Conservation (phyloP, 2,329 filamentous ascomycete species). For the Xylaria sp. region DNA sequence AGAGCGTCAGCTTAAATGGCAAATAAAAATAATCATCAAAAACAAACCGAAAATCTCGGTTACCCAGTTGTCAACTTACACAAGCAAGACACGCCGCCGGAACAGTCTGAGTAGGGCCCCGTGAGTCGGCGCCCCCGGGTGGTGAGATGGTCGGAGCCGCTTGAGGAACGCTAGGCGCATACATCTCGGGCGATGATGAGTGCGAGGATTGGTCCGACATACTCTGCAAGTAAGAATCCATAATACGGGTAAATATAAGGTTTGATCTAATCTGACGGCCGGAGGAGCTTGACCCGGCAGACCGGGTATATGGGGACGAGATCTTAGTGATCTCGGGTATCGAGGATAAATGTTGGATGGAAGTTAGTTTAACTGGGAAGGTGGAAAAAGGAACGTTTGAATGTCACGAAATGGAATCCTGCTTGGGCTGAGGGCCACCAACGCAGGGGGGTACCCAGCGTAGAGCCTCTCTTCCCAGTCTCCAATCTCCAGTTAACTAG, state of each 20-base stretch:
- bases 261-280: conserved; percentile 3
- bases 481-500: conserved; percentile 19
- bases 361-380: conserved; percentile 14
- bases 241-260: conserved; percentile 4
- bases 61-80: conserved; percentile 47
- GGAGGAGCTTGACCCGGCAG: conserved; percentile 16
- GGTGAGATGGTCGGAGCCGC: conserved; percentile 23
- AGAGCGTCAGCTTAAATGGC: conserved; percentile 23
- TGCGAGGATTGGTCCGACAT: conserved; percentile 23
- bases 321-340: conserved; percentile 25
- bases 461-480: conserved; percentile 25
- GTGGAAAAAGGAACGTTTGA: conserved; percentile 16
- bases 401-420: conserved; percentile 10
- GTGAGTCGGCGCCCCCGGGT: conserved; percentile 30
- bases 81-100: conserved; percentile 62
- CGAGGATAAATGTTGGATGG: conserved; percentile 9
- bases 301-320: conserved; percentile 21
- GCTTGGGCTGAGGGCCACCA: conserved; percentile 20
- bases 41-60: conserved; percentile 12
- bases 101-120: conserved; percentile 44
- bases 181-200: conserved; percentile 28
- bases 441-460: conserved; percentile 7
- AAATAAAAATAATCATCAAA: background rate
- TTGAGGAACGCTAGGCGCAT: conserved; percentile 15
- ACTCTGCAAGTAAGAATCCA: conserved; percentile 28